Evolutionary conservation across 108 stramenopile species (phyloP).

Genomic region (Fragilariopsis cylindrus): DNA sequence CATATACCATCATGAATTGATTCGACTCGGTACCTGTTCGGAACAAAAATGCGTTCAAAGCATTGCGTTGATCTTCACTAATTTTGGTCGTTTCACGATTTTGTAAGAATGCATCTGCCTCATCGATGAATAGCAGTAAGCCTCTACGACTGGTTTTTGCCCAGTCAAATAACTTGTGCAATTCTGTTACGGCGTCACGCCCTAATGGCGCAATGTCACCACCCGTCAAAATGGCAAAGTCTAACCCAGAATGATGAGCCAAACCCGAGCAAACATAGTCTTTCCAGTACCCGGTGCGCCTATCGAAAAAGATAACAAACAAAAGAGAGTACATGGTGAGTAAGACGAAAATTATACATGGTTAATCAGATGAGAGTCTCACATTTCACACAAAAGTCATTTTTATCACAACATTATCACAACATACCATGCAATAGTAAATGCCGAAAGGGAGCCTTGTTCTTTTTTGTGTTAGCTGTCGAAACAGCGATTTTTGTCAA

Average conservation of each 20-base stretch:
- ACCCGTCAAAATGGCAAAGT: constrained; percentile 98
- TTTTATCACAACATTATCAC: neutral
- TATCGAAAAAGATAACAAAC: constrained; percentile 8
- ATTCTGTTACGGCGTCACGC: constrained; percentile 97
- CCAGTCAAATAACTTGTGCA: constrained; percentile 99
- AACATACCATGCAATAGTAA: constrained; percentile 93
- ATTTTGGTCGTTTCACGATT: constrained; percentile 88
- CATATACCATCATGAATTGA: constrained; percentile 99
- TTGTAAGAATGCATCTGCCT: constrained; percentile 98
- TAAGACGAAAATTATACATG: neutral
- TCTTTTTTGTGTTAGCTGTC: constrained; percentile 96
- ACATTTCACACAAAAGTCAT: neutral
- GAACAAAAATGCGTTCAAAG: constrained; percentile 98
- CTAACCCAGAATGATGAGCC: constrained; percentile 94
- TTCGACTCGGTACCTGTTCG: constrained; percentile 93
- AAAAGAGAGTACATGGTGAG: neutral
- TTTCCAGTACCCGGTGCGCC: constrained; percentile 98
- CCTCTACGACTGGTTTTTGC: constrained; percentile 94
- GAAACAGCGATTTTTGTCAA: constrained; percentile 91
- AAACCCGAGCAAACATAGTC: constrained; percentile 98
- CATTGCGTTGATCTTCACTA: constrained; percentile 97
- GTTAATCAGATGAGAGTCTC: neutral
- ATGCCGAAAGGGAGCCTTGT: constrained; percentile 98
- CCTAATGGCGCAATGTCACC: constrained; percentile 99
- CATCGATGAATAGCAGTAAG: constrained; percentile 97